Percentiles rank a stretch among this genome's conserved stretches.
Conservation (phyloP, 805 yeast species). For the Yarrowia alimentaria region DNA sequence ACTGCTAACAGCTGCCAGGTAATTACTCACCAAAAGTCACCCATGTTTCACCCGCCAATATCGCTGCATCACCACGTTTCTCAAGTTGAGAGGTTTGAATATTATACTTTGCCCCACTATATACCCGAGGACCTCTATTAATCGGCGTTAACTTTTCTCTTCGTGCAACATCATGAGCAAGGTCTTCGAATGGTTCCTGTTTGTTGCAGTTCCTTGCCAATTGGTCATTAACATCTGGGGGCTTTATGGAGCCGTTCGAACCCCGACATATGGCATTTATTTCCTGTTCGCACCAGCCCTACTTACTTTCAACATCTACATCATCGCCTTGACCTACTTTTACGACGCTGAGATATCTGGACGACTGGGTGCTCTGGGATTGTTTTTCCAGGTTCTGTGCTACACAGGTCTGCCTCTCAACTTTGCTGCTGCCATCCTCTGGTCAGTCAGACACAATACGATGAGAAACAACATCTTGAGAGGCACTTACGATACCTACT, state of each 20-base stretch:
- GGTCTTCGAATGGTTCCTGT: conserved; percentile 16
- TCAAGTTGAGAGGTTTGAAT: no score
- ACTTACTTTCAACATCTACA: conserved; percentile 12
- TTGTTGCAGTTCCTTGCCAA: conserved; percentile 11
- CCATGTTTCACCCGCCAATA: no score
- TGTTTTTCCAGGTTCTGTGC: conserved; percentile 2
- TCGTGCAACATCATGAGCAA: not conserved
- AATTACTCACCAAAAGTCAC: no score
- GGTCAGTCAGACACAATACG: conserved; percentile 2
- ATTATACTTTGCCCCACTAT: conserved; percentile 10
- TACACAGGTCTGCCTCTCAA: not conserved
- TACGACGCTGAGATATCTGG: not conserved
- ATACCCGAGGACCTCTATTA: not conserved
- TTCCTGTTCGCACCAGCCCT: conserved; percentile 10
- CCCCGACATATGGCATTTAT: conserved; percentile 14
- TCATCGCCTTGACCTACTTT: conserved; percentile 10
- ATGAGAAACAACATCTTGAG: conserved; percentile 14
- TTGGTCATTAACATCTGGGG: conserved; percentile 15
- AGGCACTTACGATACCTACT: conserved; percentile 21
- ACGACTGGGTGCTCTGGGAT: not conserved
- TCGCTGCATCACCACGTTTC: no score
- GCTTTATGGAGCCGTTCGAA: conserved; percentile 3
- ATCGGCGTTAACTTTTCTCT: no score
- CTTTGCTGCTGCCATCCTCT: not conserved
- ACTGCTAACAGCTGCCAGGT: no score